Conservation (phyloP, 805 yeast genomes). For the Yarrowia divulgata region DNA sequence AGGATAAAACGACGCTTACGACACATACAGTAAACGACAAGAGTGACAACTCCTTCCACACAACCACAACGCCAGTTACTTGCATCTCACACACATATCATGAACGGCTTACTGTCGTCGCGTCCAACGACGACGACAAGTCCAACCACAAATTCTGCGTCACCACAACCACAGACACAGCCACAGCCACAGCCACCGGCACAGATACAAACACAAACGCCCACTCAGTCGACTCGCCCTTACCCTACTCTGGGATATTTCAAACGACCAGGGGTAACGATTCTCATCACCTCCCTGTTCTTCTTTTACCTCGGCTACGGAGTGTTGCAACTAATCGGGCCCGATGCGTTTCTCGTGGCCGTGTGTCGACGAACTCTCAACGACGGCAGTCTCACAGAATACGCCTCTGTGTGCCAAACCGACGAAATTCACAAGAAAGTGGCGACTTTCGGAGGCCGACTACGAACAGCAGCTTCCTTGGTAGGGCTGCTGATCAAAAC, state of each 20-base stretch:
- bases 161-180: background rate
- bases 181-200: background rate
- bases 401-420: slow-evolving; percentile 21
- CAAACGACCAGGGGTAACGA: slow-evolving; percentile 20
- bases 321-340: slow-evolving; percentile 2
- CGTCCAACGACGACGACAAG: slow-evolving; percentile 6
- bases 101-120: background rate
- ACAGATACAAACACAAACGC: slow-evolving; percentile 1
- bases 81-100: slow-evolving; percentile 9
- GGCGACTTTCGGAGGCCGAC: slow-evolving; percentile 10
- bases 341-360: slow-evolving; percentile 24
- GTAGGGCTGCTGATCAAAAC: slow-evolving; percentile 6
- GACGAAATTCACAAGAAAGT: slow-evolving; percentile 16
- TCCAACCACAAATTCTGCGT: background rate
- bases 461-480: slow-evolving; percentile 1
- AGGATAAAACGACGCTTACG: too few species aligned
- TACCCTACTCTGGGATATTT: slow-evolving; percentile 13
- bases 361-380: slow-evolving; percentile 22
- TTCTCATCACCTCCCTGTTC: slow-evolving; percentile 14
- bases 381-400: slow-evolving; percentile 7
- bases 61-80: background rate
- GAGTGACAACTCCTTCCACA: too few species aligned
- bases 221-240: background rate
- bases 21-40: too few species aligned
- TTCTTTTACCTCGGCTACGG: slow-evolving; percentile 36